phyloP scores from a whole-genome alignment of 768 basidiomycete genomes.

The Leccinum disarticulatum region DNA sequence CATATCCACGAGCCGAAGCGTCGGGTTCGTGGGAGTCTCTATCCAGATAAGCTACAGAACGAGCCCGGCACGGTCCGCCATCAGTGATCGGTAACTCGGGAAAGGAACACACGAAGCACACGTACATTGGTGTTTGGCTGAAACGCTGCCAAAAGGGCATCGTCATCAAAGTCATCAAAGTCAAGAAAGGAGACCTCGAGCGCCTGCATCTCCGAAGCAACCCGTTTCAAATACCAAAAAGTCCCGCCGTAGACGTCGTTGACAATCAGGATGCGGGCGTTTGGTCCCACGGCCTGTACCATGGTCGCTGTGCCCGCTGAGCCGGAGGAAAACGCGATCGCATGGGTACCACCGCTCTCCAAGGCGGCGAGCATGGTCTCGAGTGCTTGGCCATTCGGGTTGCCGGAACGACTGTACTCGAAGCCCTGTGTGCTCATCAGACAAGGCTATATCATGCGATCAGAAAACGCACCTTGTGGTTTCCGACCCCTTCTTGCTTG shows the following conservation, averaged over 20 bases:
- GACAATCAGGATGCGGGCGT: conserved; percentile 80
- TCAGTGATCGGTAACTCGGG: not conserved
- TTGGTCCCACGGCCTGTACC: conserved; percentile 68
- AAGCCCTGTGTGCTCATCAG: conserved; percentile 54
- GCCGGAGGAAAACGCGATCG: conserved; percentile 82
- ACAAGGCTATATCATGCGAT: not conserved
- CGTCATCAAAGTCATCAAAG: conserved; percentile 67
- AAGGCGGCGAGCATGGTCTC: conserved; percentile 77
- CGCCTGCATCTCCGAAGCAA: conserved; percentile 62
- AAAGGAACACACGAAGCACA: not conserved
- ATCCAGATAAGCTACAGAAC: conserved; percentile 82
- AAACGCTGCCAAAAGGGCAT: conserved; percentile 63
- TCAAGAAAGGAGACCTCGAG: conserved; percentile 79
- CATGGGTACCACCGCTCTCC: conserved; percentile 71
- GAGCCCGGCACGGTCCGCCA: not conserved
- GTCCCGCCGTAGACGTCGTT: conserved; percentile 97
- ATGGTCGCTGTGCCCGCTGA: conserved; percentile 85
- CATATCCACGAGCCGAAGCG: conserved; percentile 84
- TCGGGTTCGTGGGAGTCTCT: conserved; percentile 94
- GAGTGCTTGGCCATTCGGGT: conserved; percentile 57
- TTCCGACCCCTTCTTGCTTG: conserved; percentile 76
- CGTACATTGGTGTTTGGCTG: conserved; percentile 78
- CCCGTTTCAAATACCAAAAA: conserved; percentile 74
- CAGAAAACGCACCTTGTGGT: conserved; percentile 55
- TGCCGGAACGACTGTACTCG: conserved; percentile 87